Percentiles rank a stretch among this genome's conserved stretches.
phyloP scores from a whole-genome alignment of 768 basidiomycete genomes.

The Leccinum obscurum region DNA sequence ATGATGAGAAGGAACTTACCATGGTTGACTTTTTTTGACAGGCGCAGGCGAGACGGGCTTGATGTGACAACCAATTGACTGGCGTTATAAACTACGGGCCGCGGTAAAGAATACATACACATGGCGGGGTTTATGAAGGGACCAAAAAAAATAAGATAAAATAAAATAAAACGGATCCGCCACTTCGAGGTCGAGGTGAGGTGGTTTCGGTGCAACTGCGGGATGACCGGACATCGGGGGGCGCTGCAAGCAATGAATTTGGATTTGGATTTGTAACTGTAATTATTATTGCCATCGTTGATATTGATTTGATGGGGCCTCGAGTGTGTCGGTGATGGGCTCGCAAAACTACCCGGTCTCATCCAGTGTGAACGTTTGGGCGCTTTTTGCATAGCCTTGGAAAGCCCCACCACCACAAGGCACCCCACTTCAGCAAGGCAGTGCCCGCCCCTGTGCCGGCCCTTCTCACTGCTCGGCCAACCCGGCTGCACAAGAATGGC shows the following conservation, averaged over 20 bases:
- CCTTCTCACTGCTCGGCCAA: background rate
- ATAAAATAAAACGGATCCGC: slow-evolving; percentile 14
- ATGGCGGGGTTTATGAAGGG: slow-evolving; percentile 16
- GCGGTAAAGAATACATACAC: background rate
- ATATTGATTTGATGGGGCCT: slow-evolving; percentile 10
- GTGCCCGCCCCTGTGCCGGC: slow-evolving; percentile 12
- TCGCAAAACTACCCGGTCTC: slow-evolving; percentile 13
- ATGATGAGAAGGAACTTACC: slow-evolving; percentile 19
- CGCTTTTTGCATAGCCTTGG: slow-evolving; percentile 14
- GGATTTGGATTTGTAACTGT: background rate
- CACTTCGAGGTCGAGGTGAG: slow-evolving; percentile 26
- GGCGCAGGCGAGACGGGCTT: slow-evolving; percentile 7
- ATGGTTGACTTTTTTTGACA: slow-evolving; percentile 26
- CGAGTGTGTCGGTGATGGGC: slow-evolving; percentile 2
- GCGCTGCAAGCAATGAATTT: slow-evolving; percentile 13
- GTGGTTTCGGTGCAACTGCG: slow-evolving; percentile 16
- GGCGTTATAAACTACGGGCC: slow-evolving; percentile 10
- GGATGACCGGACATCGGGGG: slow-evolving; percentile 14
- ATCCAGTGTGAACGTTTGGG: slow-evolving; percentile 5
- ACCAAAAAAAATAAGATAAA: background rate
- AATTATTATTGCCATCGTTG: background rate
- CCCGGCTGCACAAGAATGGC: slow-evolving; percentile 9
- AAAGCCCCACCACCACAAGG: slow-evolving; percentile 11
- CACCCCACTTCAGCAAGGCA: slow-evolving; percentile 6
- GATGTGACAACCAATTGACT: slow-evolving; percentile 5